phyloP scores from a whole-genome alignment of 148 eudicot species.

The Pouteria glomerata region DNA sequence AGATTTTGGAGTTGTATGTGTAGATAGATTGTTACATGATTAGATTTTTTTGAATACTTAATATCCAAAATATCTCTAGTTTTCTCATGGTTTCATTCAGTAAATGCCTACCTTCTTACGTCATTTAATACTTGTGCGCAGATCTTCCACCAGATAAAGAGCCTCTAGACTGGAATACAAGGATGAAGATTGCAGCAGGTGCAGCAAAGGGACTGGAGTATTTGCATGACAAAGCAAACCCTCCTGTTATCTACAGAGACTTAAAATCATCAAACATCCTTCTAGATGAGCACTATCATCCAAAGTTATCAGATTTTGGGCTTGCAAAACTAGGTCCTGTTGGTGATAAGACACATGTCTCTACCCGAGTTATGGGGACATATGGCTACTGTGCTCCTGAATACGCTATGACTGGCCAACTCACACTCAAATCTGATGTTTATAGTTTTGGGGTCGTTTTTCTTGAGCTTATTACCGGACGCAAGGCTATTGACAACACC shows the following conservation, averaged over 20 bases:
- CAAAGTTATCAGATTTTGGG: slow-evolving; percentile 85
- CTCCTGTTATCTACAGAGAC: slow-evolving; percentile 86
- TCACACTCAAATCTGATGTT: slow-evolving; percentile 84
- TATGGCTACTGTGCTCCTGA: slow-evolving; percentile 96
- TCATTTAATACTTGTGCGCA: slow-evolving; percentile 19
- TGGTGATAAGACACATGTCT: slow-evolving; percentile 92
- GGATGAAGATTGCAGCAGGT: slow-evolving; percentile 95
- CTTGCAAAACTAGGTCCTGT: slow-evolving; percentile 89
- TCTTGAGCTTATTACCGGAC: slow-evolving; percentile 83
- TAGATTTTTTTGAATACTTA: background rate
- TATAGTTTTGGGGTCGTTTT: slow-evolving; percentile 88
- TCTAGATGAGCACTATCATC: slow-evolving; percentile 78
- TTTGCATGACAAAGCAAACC: slow-evolving; percentile 87
- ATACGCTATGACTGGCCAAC: slow-evolving; percentile 94
- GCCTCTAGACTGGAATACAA: slow-evolving; percentile 86
- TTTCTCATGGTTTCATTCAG: background rate
- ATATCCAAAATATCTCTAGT: background rate
- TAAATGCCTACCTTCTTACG: background rate
- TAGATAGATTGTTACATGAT: no score
- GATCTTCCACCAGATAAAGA: slow-evolving; percentile 71
- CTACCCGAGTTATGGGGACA: slow-evolving; percentile 91
- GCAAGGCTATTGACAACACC: slow-evolving; percentile 78
- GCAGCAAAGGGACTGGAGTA: slow-evolving; percentile 91
- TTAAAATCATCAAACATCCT: slow-evolving; percentile 86
- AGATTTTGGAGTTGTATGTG: background rate